Percentiles rank a stretch among this genome's conserved stretches.
These are phyloP conservation scores for Fagopyrum homotropicum DNA, from an alignment of 148 eudicot genomes.

Conservation along the genomic window DNA sequence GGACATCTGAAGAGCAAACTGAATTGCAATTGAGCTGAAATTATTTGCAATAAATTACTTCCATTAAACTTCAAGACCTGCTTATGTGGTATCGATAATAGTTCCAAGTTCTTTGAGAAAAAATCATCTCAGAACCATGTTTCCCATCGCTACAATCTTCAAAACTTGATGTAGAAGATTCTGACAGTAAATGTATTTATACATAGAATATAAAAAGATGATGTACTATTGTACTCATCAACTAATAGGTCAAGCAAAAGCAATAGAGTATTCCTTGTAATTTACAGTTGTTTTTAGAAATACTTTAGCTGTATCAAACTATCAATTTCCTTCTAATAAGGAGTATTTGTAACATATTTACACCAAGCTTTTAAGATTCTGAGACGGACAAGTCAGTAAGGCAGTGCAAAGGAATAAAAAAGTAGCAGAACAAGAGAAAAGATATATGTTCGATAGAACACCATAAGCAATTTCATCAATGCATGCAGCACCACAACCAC, in stretches of 20 bases:
- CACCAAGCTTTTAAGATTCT: not conserved
- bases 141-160: not conserved
- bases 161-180: not conserved
- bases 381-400: not conserved
- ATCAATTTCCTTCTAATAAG: not conserved
- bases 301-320: too few relatives aligned
- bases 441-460: not conserved
- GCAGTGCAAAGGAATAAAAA: not conserved
- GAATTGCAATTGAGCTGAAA: not conserved
- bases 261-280: not conserved
- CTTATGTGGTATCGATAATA: not conserved
- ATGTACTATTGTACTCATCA: too few relatives aligned
- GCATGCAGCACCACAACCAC: not conserved
- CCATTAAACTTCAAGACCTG: not conserved
- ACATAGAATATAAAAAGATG: too few relatives aligned
- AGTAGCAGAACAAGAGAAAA: not conserved
- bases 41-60: not conserved
- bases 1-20: not conserved
- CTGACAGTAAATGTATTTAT: not conserved
- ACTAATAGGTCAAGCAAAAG: too few relatives aligned
- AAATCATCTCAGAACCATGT: not conserved
- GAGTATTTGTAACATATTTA: not conserved
- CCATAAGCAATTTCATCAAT: not conserved
- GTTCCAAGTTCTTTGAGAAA: not conserved
- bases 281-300: too few relatives aligned